These are phyloP conservation scores for Plasmodium falciparum DNA, from an alignment of 169 alveolate genomes.

Conservation along the genomic window DNA sequence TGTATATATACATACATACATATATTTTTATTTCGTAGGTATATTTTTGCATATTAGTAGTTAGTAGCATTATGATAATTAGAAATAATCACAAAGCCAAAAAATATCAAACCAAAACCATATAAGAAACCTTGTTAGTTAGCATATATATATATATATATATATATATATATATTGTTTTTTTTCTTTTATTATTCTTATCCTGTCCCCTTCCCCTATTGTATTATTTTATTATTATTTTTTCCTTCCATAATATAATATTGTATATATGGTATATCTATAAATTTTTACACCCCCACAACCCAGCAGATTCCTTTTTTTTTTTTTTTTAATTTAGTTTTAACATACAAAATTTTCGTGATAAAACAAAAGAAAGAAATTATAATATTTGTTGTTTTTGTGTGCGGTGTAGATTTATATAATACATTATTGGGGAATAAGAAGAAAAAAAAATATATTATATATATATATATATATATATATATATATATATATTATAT, in stretches of 20 bases:
- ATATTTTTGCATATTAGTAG: conserved; percentile 45
- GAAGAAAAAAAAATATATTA: too few relatives aligned
- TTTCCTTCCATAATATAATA: background rate
- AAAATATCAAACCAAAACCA: conserved; percentile 17
- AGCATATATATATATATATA: background rate
- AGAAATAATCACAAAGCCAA: conserved; percentile 31
- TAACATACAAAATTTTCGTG: too few relatives aligned
- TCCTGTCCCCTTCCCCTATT: background rate
- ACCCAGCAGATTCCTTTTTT: too few relatives aligned
- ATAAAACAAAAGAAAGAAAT: too few relatives aligned
- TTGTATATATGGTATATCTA: too few relatives aligned
- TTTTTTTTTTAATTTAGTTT: too few relatives aligned
- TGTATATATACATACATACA: background rate
- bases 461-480: too few relatives aligned
- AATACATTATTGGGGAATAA: too few relatives aligned
- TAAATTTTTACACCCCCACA: too few relatives aligned
- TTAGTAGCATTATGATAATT: conserved; percentile 27
- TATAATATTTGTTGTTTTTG: too few relatives aligned
- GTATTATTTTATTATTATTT: background rate
- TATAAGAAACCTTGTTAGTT: background rate
- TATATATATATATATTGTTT: background rate
- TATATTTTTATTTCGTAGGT: conserved; percentile 24
- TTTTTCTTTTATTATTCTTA: background rate
- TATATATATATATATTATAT: too few relatives aligned
- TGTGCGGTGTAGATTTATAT: too few relatives aligned